phyloP scores from a whole-genome alignment of 225 moss, liverwort and hornwort genomes.

The Asterella californica region DNA sequence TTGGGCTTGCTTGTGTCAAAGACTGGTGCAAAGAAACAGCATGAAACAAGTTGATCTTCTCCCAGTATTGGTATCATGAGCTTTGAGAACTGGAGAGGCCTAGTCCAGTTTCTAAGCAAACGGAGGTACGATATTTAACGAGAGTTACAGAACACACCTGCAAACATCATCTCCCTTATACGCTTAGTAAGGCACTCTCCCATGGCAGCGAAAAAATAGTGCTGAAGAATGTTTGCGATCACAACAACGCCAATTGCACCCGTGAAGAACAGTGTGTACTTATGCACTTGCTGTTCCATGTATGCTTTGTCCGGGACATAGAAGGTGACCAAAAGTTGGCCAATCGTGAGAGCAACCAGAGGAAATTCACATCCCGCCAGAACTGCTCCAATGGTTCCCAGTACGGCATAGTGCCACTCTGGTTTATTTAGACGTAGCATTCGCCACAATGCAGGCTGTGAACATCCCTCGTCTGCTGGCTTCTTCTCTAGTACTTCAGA shows the following conservation, averaged over 20 bases:
- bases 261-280: constrained; percentile 27
- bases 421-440: constrained; percentile 28
- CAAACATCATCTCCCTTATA: constrained; percentile 38
- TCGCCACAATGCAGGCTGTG: constrained; percentile 26
- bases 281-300: constrained; percentile 27
- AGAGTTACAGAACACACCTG: constrained; percentile 11
- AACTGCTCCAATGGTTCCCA: constrained; percentile 31
- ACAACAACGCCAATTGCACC: constrained; percentile 25
- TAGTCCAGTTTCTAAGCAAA: background rate
- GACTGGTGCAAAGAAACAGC: background rate
- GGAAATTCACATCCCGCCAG: constrained; percentile 31
- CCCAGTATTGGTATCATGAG: background rate
- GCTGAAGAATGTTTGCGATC: constrained; percentile 31
- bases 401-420: constrained; percentile 30
- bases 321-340: constrained; percentile 30
- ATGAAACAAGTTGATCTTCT: background rate
- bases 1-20: no score
- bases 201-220: constrained; percentile 36
- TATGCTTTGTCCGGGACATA: constrained; percentile 27
- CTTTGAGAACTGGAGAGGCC: background rate
- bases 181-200: constrained; percentile 36
- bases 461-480: background rate
- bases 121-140: background rate
- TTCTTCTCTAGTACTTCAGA: constrained; percentile 10
- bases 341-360: constrained; percentile 32